Evolutionary conservation across 805 yeast genomes (phyloP).

Genomic region (Starmerella apis): DNA sequence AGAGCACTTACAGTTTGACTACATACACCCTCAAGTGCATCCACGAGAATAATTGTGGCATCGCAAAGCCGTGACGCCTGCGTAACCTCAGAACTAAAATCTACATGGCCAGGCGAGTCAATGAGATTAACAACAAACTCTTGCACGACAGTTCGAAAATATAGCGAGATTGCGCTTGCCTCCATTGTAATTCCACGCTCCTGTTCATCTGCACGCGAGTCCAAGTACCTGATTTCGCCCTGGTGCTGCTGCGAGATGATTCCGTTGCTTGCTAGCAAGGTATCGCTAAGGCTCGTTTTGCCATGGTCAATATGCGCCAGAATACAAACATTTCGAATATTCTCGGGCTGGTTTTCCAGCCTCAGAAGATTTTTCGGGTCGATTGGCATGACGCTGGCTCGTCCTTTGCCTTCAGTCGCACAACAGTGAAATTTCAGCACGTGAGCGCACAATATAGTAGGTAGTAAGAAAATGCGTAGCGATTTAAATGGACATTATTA

Average conservation of each 20-base stretch:
- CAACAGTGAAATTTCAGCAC: constrained; percentile 4
- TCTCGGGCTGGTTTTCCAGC: constrained; percentile 57
- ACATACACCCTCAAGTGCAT: constrained; percentile 96
- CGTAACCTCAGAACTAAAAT: constrained; percentile 90
- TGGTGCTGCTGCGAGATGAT: constrained; percentile 91
- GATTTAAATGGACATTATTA: too few species aligned
- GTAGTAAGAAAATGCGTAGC: too few species aligned
- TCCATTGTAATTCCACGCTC: constrained; percentile 96
- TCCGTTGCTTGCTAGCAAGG: constrained; percentile 87
- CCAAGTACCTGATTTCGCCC: constrained; percentile 84
- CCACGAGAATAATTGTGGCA: constrained; percentile 90
- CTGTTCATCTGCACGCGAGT: constrained; percentile 93
- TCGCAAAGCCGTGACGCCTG: constrained; percentile 94
- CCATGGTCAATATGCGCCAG: constrained; percentile 99
- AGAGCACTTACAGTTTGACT: constrained; percentile 89
- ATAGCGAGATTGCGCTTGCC: constrained; percentile 80
- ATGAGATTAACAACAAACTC: constrained; percentile 84
- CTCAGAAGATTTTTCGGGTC: constrained; percentile 53
- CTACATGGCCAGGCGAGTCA: constrained; percentile 99
- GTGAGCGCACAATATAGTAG: neutral
- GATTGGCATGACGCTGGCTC: constrained; percentile 31
- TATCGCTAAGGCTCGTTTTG: constrained; percentile 87
- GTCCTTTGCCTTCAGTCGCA: neutral
- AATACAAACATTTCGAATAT: constrained; percentile 83
- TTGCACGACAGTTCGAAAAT: constrained; percentile 51